Base-by-base conservation (phyloP, 2,329 filamentous ascomycete species). In the Colletotrichum sp. region DNA sequence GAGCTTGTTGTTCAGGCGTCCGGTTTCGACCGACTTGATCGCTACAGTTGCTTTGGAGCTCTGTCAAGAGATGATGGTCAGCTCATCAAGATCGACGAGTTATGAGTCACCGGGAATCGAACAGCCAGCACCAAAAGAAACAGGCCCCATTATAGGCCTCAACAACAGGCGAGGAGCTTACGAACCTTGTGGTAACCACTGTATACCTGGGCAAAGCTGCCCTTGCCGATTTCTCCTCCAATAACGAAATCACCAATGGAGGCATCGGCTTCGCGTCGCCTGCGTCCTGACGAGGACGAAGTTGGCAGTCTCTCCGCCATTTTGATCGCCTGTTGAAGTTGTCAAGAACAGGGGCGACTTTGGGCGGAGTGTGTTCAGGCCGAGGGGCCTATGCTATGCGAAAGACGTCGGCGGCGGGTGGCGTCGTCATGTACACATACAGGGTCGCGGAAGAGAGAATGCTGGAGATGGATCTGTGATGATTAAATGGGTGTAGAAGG, bases 191-290 rank as follows among this genome's bases (percentile, higher is more conserved):
- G 95, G 80, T 93, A 92, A 78, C 95, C 96, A 84, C 94, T 92
- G 85, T 97, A 99, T 79, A 99, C 97, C 80, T 96, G 96, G 79
- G 97, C 97, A 88, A 99, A 99, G 88, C 97, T 99, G 78, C 97
- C 97, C 87, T 97, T 97, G 78, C 97, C 97, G 84, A 99, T 98
- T 87, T 98, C 95, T 80, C 94, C 93, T 80, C 96, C 92, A 81
- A 96, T 93, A 81, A 91, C 91, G 85, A 98, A 98, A 82, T 94
- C 92, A 79, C 96, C 95, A 81, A 97, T 84, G 32, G 71, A 70
- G 18, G 75, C 75, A 52, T 76, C 75, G 18, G 30, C 71, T 39
- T 75, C 75, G 80, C 78, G 81, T 81, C 76, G 82, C 78, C 80
- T 82, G 69, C 85, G 83, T 80, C 82, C 81, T 15, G 72, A 76